A percentile compares a stretch with the other conserved stretches of the same genome.
phyloP scores from a whole-genome alignment of 306 rosid species.

The Vicia sativa region DNA sequence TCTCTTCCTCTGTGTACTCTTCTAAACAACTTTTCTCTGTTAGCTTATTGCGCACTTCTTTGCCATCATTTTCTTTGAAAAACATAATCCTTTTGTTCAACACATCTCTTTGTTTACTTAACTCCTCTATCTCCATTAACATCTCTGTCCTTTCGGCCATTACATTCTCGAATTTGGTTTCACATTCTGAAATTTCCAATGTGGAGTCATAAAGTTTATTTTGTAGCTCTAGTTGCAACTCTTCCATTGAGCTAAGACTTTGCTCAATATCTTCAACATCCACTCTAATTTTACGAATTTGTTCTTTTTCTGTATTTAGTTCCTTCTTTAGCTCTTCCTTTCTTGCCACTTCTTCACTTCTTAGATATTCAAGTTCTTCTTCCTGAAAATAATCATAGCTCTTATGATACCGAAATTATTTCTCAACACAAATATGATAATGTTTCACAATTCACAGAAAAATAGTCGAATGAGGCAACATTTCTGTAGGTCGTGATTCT shows the following conservation, averaged over 20 bases:
- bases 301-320: constrained; percentile 45
- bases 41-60: constrained; percentile 48
- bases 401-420: background rate
- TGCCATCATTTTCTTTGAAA: constrained; percentile 63
- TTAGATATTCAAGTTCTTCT: constrained; percentile 52
- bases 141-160: constrained; percentile 42
- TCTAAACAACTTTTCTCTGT: constrained; percentile 44
- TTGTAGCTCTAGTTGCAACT: constrained; percentile 50
- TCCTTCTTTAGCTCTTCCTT: constrained; percentile 47
- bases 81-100: constrained; percentile 64
- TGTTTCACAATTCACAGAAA: too few relatives aligned
- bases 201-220: constrained; percentile 46
- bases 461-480: too few relatives aligned
- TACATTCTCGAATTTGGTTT: constrained; percentile 47
- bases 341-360: constrained; percentile 44
- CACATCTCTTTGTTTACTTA: constrained; percentile 64
- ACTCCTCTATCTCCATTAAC: constrained; percentile 54
- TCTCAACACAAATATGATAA: background rate
- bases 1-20: constrained; percentile 61
- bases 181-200: constrained; percentile 24
- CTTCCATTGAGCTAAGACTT: constrained; percentile 45
- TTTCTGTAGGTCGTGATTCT: too few relatives aligned
- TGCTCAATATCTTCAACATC: constrained; percentile 52
- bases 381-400: constrained; percentile 31
- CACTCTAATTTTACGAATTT: constrained; percentile 27